A percentile compares a stretch with the other conserved stretches of the same genome.
Conservation (phyloP, 1,139 yeast species). For the Citeromyces siamensis region DNA sequence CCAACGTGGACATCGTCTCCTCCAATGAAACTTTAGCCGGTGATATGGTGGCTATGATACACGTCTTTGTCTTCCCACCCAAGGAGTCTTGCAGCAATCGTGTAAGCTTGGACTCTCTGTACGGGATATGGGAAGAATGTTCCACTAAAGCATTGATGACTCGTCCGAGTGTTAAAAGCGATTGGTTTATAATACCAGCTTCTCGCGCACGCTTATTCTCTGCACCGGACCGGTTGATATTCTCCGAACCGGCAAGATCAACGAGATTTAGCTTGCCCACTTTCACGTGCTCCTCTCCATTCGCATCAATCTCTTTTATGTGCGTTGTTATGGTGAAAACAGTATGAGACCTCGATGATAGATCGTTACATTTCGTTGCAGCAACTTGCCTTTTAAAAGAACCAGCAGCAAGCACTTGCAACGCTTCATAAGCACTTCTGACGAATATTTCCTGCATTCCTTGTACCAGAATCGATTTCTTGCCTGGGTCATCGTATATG, state of each 20-base stretch:
- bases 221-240: constrained; percentile 71
- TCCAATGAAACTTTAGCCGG: constrained; percentile 65
- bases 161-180: constrained; percentile 70
- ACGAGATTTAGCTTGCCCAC: constrained; percentile 64
- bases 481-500: constrained; percentile 20
- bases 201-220: constrained; percentile 69
- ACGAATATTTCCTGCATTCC: constrained; percentile 45
- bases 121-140: constrained; percentile 54
- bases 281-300: constrained; percentile 20
- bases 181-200: constrained; percentile 83
- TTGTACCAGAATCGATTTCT: constrained; percentile 10
- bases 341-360: constrained; percentile 64
- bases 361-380: constrained; percentile 55
- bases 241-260: constrained; percentile 75
- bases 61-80: constrained; percentile 75
- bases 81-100: constrained; percentile 70
- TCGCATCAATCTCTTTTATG: constrained; percentile 28
- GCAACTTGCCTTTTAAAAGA: constrained; percentile 50
- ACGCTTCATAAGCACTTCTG: constrained; percentile 39
- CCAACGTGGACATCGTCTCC: constrained; percentile 70
- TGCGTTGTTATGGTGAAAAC: constrained; percentile 44
- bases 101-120: constrained; percentile 76
- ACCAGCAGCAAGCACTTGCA: constrained; percentile 39
- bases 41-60: constrained; percentile 71
- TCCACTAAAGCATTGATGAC: constrained; percentile 68